Evolutionary conservation across 2,329 filamentous ascomycete genomes (phyloP).

Genomic region (Penicillium aurantiogriseum): DNA sequence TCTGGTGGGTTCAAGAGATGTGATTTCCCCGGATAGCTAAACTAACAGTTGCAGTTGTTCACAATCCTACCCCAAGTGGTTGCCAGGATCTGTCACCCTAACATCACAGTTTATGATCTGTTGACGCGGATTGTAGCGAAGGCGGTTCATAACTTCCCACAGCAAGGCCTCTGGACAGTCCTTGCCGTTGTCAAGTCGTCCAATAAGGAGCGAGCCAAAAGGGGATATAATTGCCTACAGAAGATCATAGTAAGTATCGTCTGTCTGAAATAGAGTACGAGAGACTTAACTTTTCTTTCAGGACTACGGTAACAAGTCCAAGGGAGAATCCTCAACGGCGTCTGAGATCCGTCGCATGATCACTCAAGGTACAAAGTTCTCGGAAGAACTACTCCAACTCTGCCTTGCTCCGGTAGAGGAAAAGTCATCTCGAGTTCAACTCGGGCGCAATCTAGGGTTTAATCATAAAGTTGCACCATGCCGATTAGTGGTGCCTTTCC

Average conservation of each 20-base stretch:
- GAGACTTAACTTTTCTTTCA: slow-evolving; percentile 27
- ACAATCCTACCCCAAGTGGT: slow-evolving; percentile 85
- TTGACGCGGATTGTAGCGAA: slow-evolving; percentile 78
- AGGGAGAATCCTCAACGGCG: slow-evolving; percentile 37
- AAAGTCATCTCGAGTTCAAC: slow-evolving; percentile 69
- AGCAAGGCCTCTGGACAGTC: slow-evolving; percentile 87
- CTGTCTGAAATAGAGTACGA: neutral
- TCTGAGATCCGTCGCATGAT: slow-evolving; percentile 70
- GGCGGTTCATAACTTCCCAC: slow-evolving; percentile 82
- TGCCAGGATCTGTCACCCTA: slow-evolving; percentile 88
- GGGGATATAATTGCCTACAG: slow-evolving; percentile 49
- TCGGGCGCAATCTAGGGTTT: slow-evolving; percentile 76
- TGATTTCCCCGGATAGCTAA: neutral
- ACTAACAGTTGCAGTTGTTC: slow-evolving; percentile 43
- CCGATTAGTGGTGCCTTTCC: slow-evolving; percentile 82
- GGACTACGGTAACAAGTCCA: slow-evolving; percentile 54
- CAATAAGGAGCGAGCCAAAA: slow-evolving; percentile 64
- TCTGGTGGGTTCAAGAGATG: slow-evolving; percentile 34
- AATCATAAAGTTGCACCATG: slow-evolving; percentile 80
- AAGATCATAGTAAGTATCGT: slow-evolving; percentile 39
- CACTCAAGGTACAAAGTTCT: slow-evolving; percentile 75
- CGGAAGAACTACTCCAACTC: slow-evolving; percentile 74
- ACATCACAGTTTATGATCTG: slow-evolving; percentile 71
- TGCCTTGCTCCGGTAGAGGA: slow-evolving; percentile 76
- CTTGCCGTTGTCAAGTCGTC: slow-evolving; percentile 82